Evolutionary conservation across 2,329 filamentous ascomycete genomes (phyloP), one percentile per base, ranked within the genome.

Genomic region (Apiospora kogelbergensis): DNA sequence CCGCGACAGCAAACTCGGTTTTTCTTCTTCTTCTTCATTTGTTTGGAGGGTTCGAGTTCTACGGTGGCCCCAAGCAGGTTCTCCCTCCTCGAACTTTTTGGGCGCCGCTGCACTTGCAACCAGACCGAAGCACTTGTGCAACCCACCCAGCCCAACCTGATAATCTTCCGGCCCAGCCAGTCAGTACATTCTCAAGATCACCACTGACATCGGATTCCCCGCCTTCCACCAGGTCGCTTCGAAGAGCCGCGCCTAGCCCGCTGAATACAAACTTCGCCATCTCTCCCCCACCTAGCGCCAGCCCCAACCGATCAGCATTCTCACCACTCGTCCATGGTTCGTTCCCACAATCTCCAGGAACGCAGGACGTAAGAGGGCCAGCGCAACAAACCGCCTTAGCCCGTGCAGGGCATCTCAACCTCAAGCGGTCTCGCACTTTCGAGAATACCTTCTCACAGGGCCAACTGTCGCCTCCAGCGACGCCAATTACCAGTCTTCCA

Each of bases 161-260:
- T 24, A 65, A 44, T 45, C 63, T 42, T 65, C 44, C 30, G 41
- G 41, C 41, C 41, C 63, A 26, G 40, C 30, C 63, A 30, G 17
- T 65, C 41, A 41, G 44, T 45, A n/a, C 41, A 41, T 44, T 44
- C 63, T 26, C 15, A 24, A 33, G 41, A 65, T 33, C 63, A 45
- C 9, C 63, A 24, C 63, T 65, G 63, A 65, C 63, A 22, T 33
- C 24, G 44, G 33, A 44, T 45, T 41, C 63, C 44, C 63, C 41
- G 40, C 37, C 63, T 45, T n/a, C 63, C 20, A 20, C 63, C 41
- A 42, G 63, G 15, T 41, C 41, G 24, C 63, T n/a, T 30, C 63
- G 41, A 65, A 84, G 81, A 75, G 77, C 81, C 68, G 79, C 82
- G 71, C 84, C 85, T 60, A 88, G 85, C 74, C 85, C 86, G 72